phyloP scores from a whole-genome alignment of 2,329 filamentous ascomycete species.

The Exophiala lecanii-corni region DNA sequence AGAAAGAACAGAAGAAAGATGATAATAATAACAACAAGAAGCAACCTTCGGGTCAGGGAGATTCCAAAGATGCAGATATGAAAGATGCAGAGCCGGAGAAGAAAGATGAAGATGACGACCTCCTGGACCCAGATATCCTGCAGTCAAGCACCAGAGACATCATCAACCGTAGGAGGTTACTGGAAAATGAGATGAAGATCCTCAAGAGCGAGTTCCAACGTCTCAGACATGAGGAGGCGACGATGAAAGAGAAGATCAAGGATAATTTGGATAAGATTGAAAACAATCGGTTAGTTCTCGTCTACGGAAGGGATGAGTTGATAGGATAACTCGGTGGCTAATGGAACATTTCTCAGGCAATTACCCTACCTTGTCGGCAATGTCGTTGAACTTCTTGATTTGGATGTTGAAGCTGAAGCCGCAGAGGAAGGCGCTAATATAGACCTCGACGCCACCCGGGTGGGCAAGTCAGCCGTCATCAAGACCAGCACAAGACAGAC shows the following conservation, averaged over 20 bases:
- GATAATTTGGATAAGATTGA: slow-evolving; percentile 99
- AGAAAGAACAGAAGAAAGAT: slow-evolving; percentile 59
- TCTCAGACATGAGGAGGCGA: slow-evolving; percentile 87
- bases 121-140: slow-evolving; percentile 90
- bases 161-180: slow-evolving; percentile 77
- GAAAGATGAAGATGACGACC: slow-evolving; percentile 66
- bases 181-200: slow-evolving; percentile 97
- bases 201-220: slow-evolving; percentile 97
- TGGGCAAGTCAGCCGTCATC: slow-evolving; percentile 98
- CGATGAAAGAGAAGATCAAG: slow-evolving; percentile 98
- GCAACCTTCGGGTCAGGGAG: slow-evolving; percentile 46
- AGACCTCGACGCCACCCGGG: slow-evolving; percentile 90
- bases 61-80: slow-evolving; percentile 78
- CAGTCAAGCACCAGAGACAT: slow-evolving; percentile 93
- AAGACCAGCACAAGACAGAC: slow-evolving; percentile 98
- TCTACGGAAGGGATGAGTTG: too few relatives aligned
- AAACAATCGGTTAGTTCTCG: slow-evolving; percentile 75
- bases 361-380: slow-evolving; percentile 97
- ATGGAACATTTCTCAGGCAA: slow-evolving; percentile 77
- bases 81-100: slow-evolving; percentile 68
- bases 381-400: slow-evolving; percentile 92
- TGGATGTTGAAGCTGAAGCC: slow-evolving; percentile 92
- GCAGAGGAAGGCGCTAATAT: slow-evolving; percentile 98
- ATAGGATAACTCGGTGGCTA: too few relatives aligned
- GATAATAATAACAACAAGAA: slow-evolving; percentile 55